Evolutionary conservation across 345 rosid genomes (phyloP).

Genomic region (Acer yangbiense): DNA sequence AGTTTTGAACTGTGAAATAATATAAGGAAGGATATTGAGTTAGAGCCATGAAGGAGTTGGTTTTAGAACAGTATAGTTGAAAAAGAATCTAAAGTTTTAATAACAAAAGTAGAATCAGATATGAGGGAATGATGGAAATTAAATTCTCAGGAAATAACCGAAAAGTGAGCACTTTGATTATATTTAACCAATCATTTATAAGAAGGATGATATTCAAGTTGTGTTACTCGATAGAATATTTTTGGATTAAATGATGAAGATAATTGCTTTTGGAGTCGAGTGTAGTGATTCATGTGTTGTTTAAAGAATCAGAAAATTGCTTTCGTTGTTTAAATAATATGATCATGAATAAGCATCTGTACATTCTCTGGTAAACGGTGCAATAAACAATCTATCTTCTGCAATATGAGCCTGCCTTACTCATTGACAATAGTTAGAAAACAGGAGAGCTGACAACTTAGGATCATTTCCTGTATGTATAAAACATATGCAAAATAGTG

Average conservation of each 20-base stretch:
- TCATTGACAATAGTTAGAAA: not conserved
- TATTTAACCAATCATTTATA: not conserved
- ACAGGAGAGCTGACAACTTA: not conserved
- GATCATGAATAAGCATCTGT: not conserved
- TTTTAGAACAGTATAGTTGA: not conserved
- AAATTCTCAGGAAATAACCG: not conserved
- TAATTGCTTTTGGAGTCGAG: slow-evolving; percentile 1
- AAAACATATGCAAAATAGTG: not conserved
- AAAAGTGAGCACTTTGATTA: not conserved
- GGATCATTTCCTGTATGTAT: not conserved
- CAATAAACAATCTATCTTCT: not conserved
- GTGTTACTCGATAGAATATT: not conserved
- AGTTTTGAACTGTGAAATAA: not conserved
- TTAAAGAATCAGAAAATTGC: not conserved
- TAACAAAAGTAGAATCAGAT: not conserved
- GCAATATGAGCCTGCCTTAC: not conserved
- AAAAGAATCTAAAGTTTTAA: not conserved
- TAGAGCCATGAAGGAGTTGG: not conserved
- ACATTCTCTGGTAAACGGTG: not conserved
- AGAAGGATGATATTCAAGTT: not conserved
- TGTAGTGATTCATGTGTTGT: not conserved
- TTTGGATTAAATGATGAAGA: not conserved
- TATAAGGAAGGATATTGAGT: not conserved
- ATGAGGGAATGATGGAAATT: not conserved
- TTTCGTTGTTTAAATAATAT: too few relatives aligned